Conservation (phyloP, 2,329 filamentous ascomycete species). For the Pseudocercospora vitis region DNA sequence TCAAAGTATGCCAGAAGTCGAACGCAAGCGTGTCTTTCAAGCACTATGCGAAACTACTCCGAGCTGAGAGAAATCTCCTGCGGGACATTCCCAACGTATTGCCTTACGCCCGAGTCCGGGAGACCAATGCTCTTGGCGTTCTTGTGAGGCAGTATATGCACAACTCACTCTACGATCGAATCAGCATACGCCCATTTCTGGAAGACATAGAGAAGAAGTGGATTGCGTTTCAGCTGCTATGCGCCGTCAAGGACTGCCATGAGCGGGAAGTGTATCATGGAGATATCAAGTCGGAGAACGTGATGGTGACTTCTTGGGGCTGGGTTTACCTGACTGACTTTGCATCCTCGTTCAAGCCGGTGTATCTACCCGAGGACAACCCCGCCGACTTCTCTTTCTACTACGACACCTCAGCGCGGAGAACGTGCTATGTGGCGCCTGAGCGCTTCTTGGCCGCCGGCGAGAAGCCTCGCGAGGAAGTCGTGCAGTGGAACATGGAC, state of each 20-base stretch:
- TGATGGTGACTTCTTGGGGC: slow-evolving; percentile 97
- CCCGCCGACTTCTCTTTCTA: slow-evolving; percentile 97
- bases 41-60: slow-evolving; percentile 73
- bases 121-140: slow-evolving; percentile 88
- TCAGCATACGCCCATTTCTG: slow-evolving; percentile 92
- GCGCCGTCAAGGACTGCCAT: slow-evolving; percentile 89
- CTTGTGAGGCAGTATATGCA: slow-evolving; percentile 93
- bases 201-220: slow-evolving; percentile 99
- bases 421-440: slow-evolving; percentile 93
- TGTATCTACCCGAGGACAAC: slow-evolving; percentile 91
- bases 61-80: slow-evolving; percentile 79
- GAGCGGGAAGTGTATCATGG: slow-evolving; percentile 87
- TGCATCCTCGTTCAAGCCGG: slow-evolving; percentile 91
- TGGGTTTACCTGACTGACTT: slow-evolving; percentile 99
- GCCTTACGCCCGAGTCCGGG: slow-evolving; percentile 83
- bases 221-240: slow-evolving; percentile 93
- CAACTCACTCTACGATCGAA: slow-evolving; percentile 93
- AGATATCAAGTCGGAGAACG: slow-evolving; percentile 98
- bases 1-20: slow-evolving; percentile 86
- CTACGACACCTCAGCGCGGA: slow-evolving; percentile 86
- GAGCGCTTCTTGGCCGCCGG: slow-evolving; percentile 77
- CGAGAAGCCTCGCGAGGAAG: slow-evolving; percentile 53
- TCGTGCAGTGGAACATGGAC: slow-evolving; percentile 83
- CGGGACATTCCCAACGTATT: slow-evolving; percentile 87
- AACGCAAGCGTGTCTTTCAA: slow-evolving; percentile 78